Base-by-base conservation (phyloP, 108 stramenopile genomes). In the Bacterosira constricta region DNA sequence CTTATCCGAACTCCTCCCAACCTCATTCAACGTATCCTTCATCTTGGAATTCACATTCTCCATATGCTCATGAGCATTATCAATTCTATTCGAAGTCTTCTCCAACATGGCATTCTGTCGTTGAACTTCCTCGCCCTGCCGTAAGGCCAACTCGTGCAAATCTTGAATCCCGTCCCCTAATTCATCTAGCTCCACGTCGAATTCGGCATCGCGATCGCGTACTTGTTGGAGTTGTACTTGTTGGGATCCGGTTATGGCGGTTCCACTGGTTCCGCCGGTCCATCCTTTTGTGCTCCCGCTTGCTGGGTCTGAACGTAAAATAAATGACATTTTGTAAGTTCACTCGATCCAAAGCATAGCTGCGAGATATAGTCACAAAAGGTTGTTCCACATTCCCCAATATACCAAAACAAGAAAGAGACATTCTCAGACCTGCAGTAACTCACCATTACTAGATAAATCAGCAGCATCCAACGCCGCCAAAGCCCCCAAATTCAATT, bases 1-100 rank as follows among this genome's bases (percentile, higher is more conserved):
- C 71, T 97, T 97, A 66, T 96, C 97, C 41, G 88, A 73, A 45
- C 83, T 61, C 20, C 97, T 84, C 30, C 91, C 92, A 9, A 96
- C 96, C 64, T 90, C 87, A 12, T 91, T 80, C 55, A 96, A 78
- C 11, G 91, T 94, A 13, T 88, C 90, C 83, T 96, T 96, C 96
- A 96, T 96, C 60, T 89, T 87, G 12, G 71, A 34, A 68, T 96
- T 96, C 23, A 96, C 92, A 49, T 86, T 86, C 18, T 61, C 47
- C 77, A 96, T 86, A 50, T 87, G 88, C 6, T 93, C 96, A 25
- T 85, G 73, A 17, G 88, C 90, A 42, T 67, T 74, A 58, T 91
- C 90, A 61, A 96, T 82, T 61, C 85, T 88, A 49, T 73, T 70
- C 45, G 71, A 75, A 30, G 94, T 79, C 34, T 86, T 63, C 18